Evolutionary conservation across 1,284 basidiomycete genomes (phyloP).

Genomic region (Ganoderma boninense): DNA sequence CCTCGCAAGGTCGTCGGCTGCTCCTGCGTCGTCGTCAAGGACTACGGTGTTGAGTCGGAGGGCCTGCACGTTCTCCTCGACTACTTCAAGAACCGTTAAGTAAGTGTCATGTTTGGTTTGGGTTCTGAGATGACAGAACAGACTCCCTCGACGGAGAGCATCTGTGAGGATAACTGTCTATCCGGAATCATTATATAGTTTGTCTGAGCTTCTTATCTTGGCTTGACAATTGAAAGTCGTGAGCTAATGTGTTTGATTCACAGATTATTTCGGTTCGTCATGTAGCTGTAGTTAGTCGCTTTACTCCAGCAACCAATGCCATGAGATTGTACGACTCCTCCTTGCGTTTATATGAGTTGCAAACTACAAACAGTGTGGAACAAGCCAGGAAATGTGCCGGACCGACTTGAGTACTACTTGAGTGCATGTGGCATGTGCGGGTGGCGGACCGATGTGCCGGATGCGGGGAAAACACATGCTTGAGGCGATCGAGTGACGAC

Average conservation of each 20-base stretch:
- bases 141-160: constrained; percentile 88
- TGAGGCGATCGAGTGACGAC: constrained; percentile 19
- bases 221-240: not conserved
- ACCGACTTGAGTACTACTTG: no score
- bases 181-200: constrained; percentile 83
- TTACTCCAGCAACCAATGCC: constrained; percentile 11
- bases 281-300: constrained; percentile 25
- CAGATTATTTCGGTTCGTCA: constrained; percentile 23
- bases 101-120: constrained; percentile 38
- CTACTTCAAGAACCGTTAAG: constrained; percentile 93
- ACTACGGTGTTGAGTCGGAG: constrained; percentile 96
- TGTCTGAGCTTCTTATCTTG: constrained; percentile 59
- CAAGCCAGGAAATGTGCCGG: not conserved
- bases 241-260: not conserved
- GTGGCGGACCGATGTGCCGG: not conserved
- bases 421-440: not conserved
- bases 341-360: not conserved
- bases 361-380: not conserved
- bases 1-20: constrained; percentile 96
- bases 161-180: constrained; percentile 78
- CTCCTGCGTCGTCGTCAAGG: constrained; percentile 98
- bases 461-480: constrained; percentile 33
- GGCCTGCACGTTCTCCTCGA: constrained; percentile 97
- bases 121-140: constrained; percentile 73
- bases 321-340: constrained; percentile 18